Conservation (phyloP, 2,329 filamentous ascomycete genomes). For the Beauveria asiatica region DNA sequence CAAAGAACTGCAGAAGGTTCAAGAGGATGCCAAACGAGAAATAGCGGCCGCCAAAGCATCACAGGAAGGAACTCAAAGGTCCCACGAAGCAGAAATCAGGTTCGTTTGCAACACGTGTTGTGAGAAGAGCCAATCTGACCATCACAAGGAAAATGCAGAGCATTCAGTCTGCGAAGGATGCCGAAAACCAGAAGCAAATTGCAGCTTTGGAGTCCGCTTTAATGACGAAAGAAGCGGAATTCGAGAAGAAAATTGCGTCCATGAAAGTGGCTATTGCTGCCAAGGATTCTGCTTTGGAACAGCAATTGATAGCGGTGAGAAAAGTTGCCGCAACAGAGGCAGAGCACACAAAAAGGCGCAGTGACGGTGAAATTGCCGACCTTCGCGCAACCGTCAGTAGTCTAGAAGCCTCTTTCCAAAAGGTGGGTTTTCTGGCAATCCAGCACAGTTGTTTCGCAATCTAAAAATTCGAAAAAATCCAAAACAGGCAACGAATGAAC, state of each 20-base stretch:
- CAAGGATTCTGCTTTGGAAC: conserved; percentile 25
- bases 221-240: conserved; percentile 22
- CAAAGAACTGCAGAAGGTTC: conserved; percentile 36
- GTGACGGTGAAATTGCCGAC: conserved; percentile 56
- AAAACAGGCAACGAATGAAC: conserved; percentile 35
- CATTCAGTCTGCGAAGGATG: conserved; percentile 23
- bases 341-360: conserved; percentile 38
- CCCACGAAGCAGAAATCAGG: conserved; percentile 59
- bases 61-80: conserved; percentile 61
- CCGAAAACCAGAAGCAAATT: conserved; percentile 23
- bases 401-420: conserved; percentile 54
- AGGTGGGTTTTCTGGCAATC: conserved; percentile 29
- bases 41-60: conserved; percentile 31
- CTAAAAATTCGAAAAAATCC: neutral
- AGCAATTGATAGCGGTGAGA: conserved; percentile 36
- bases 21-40: conserved; percentile 36
- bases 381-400: conserved; percentile 51
- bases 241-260: conserved; percentile 22
- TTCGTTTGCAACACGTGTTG: conserved; percentile 22
- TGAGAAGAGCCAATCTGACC: conserved; percentile 12
- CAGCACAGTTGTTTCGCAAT: neutral
- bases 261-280: conserved; percentile 4
- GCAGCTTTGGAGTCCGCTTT: conserved; percentile 15
- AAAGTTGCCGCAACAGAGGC: conserved; percentile 41
- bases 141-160: conserved; percentile 22